Evolutionary conservation across 2,329 filamentous ascomycete genomes (phyloP).

Genomic region (Onygenales sp.): DNA sequence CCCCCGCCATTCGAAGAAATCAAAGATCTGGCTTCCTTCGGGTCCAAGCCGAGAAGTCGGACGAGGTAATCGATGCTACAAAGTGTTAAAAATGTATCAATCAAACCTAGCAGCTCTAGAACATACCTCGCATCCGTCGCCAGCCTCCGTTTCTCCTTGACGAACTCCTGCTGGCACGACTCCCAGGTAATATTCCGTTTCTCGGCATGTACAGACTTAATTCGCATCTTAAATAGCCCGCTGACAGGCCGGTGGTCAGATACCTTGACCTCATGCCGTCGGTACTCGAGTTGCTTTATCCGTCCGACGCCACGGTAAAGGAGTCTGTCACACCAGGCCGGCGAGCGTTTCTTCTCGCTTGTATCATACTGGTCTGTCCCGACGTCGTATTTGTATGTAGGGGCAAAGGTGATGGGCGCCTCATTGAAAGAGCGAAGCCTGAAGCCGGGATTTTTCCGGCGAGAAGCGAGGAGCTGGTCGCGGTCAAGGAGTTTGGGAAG

Average conservation of each 20-base stretch:
- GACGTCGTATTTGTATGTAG: conserved; percentile 98
- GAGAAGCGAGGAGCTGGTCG: conserved; percentile 83
- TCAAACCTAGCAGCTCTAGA: neutral
- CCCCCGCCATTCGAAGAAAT: conserved; percentile 17
- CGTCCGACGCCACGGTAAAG: conserved; percentile 75
- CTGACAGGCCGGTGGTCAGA: conserved; percentile 93
- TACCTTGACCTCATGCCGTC: conserved; percentile 76
- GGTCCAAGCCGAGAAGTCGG: conserved; percentile 49
- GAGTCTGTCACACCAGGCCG: conserved; percentile 92
- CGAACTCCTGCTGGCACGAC: conserved; percentile 64
- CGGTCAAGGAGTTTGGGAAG: conserved; percentile 79
- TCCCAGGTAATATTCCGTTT: conserved; percentile 60
- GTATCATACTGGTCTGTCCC: conserved; percentile 90
- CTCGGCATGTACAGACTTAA: conserved; percentile 70
- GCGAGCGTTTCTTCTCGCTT: conserved; percentile 86
- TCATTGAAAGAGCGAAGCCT: conserved; percentile 85
- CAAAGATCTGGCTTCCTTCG: conserved; percentile 43
- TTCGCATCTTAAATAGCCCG: conserved; percentile 67
- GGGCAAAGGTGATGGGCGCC: conserved; percentile 78
- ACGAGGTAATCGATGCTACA: conserved; percentile 55
- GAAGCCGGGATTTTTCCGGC: conserved; percentile 82
- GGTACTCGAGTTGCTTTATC: conserved; percentile 81
- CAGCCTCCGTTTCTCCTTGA: conserved; percentile 59
- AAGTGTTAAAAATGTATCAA: neutral
- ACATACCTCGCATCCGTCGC: conserved; percentile 69